Evolutionary conservation across 805 yeast species (phyloP).

Genomic region (Wickerhamiella qilinensis): DNA sequence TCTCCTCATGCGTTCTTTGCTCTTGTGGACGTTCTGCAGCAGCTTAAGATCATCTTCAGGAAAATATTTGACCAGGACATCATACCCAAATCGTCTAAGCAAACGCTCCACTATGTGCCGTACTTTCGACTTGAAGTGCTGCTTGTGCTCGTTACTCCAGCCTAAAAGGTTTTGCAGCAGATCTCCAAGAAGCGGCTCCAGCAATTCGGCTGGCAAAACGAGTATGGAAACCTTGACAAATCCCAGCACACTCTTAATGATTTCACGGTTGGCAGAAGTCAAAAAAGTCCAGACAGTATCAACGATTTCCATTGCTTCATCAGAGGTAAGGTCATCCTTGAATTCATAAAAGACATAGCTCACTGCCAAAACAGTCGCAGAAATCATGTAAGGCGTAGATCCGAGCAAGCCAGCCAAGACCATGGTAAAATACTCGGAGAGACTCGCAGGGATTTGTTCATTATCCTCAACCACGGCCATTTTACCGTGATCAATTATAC

Average conservation of each 20-base stretch:
- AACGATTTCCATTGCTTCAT: slow-evolving; percentile 53
- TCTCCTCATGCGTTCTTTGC: slow-evolving; percentile 70
- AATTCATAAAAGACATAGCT: slow-evolving; percentile 80
- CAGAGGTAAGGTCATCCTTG: slow-evolving; percentile 43
- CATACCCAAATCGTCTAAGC: slow-evolving; percentile 81
- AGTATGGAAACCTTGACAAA: slow-evolving; percentile 81
- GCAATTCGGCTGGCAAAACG: slow-evolving; percentile 62
- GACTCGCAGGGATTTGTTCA: slow-evolving; percentile 49
- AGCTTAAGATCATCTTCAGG: slow-evolving; percentile 84
- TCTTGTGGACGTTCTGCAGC: slow-evolving; percentile 69
- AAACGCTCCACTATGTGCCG: slow-evolving; percentile 86
- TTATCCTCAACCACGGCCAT: slow-evolving; percentile 51
- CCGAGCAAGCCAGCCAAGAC: slow-evolving; percentile 94
- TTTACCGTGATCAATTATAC: slow-evolving; percentile 44
- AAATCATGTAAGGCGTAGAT: slow-evolving; percentile 84
- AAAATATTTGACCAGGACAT: slow-evolving; percentile 60
- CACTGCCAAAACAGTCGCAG: slow-evolving; percentile 86
- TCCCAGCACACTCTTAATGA: slow-evolving; percentile 87
- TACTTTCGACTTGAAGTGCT: slow-evolving; percentile 84
- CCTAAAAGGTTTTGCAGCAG: slow-evolving; percentile 59
- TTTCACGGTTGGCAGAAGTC: slow-evolving; percentile 82
- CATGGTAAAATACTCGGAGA: slow-evolving; percentile 79
- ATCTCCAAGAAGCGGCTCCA: slow-evolving; percentile 47
- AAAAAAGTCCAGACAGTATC: slow-evolving; percentile 80
- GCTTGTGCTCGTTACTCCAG: slow-evolving; percentile 94